A percentile compares a stretch with the other conserved stretches of the same genome.
Evolutionary conservation across 306 rosid species (phyloP).

Genomic region (Vicia faba): DNA sequence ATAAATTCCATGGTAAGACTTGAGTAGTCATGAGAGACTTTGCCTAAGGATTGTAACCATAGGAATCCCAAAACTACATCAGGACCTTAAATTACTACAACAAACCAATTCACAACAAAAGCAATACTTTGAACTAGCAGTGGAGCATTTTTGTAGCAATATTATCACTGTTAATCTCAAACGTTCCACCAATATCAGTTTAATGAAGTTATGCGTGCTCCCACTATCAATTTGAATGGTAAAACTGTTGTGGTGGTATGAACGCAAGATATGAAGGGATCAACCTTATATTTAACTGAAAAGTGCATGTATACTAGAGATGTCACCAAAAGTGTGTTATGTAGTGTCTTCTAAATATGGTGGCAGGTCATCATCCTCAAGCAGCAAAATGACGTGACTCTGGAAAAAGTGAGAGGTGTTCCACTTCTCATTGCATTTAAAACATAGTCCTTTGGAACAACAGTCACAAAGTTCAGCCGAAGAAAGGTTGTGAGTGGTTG

Average conservation of each 20-base stretch:
- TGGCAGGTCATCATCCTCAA: not conserved
- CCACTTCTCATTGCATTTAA: not conserved
- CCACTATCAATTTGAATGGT: not conserved
- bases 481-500: not conserved
- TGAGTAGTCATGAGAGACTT: not conserved
- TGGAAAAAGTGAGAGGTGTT: not conserved
- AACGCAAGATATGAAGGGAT: not conserved
- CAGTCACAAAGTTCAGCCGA: not conserved
- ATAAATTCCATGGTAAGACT: not conserved
- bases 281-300: not conserved
- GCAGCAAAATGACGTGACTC: not conserved
- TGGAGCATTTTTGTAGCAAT: not conserved
- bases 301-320: not conserved
- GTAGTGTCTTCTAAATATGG: not conserved
- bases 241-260: not conserved
- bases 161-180: not conserved
- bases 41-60: not conserved
- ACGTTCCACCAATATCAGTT: not conserved
- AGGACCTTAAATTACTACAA: not conserved
- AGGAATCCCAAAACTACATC: not conserved
- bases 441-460: not conserved
- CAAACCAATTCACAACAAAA: not conserved
- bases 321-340: not conserved
- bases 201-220: not conserved
- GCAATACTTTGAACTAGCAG: not conserved